phyloP scores from a whole-genome alignment of 2,329 filamentous ascomycete genomes.

The Botrytis fabae region DNA sequence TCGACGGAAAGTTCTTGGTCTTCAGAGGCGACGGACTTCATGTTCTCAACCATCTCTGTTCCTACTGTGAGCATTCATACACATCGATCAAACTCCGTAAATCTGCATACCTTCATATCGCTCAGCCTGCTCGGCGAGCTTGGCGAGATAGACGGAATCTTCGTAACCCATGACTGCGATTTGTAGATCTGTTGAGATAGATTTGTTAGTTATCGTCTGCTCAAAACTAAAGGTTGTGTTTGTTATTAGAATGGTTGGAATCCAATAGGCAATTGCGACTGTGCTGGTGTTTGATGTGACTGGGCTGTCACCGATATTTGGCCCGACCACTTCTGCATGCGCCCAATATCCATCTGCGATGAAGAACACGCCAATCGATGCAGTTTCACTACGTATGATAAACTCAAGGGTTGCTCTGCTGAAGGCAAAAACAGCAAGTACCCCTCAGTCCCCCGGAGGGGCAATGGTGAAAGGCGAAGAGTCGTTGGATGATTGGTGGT shows the following conservation, averaged over 20 bases:
- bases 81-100: slow-evolving; percentile 7
- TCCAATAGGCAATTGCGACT: slow-evolving; percentile 4
- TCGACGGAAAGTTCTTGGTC: slow-evolving; percentile 82
- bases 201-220: slow-evolving; percentile 22
- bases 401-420: not conserved
- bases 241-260: not conserved
- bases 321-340: slow-evolving; percentile 16
- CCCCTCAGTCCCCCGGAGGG: slow-evolving; percentile 37
- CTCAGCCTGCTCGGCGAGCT: slow-evolving; percentile 99
- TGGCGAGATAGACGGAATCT: slow-evolving; percentile 98
- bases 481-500: slow-evolving; percentile 11
- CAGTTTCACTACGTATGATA: not conserved
- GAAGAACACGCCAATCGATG: slow-evolving; percentile 12
- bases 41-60: slow-evolving; percentile 98
- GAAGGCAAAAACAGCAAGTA: slow-evolving; percentile 23
- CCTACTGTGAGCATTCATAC: slow-evolving; percentile 27
- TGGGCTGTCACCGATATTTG: slow-evolving; percentile 18
- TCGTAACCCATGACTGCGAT: slow-evolving; percentile 91
- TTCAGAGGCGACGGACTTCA: slow-evolving; percentile 95
- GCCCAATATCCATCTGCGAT: slow-evolving; percentile 15
- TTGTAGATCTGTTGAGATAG: slow-evolving; percentile 26
- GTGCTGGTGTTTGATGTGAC: not conserved
- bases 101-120: slow-evolving; percentile 91
- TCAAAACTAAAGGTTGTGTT: not conserved
- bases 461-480: slow-evolving; percentile 28